Evolutionary conservation across 495 filamentous ascomycete species (phyloP).

Genomic region (Hypoxylon fuscum): DNA sequence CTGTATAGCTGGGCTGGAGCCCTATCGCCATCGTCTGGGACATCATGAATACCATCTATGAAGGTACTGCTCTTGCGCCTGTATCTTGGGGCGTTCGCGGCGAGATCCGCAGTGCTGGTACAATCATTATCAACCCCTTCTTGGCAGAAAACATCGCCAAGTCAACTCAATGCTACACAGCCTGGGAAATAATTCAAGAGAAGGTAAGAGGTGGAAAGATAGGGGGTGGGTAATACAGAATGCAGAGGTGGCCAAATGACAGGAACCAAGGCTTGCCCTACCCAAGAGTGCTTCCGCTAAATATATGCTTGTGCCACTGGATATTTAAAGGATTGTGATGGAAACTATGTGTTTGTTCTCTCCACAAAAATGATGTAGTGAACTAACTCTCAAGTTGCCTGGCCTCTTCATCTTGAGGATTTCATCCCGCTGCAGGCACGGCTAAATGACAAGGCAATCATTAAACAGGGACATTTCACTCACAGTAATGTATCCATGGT

Average conservation of each 20-base stretch:
- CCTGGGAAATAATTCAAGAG: neutral
- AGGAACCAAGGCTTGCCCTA: slow-evolving; percentile 1
- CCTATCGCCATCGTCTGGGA: slow-evolving; percentile 82
- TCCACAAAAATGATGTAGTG: slow-evolving; percentile 2
- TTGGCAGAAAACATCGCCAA: slow-evolving; percentile 16
- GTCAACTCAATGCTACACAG: slow-evolving; percentile 22
- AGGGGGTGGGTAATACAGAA: neutral
- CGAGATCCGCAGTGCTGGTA: slow-evolving; percentile 80
- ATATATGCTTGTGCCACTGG: neutral
- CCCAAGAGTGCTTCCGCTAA: neutral
- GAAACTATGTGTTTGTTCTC: neutral
- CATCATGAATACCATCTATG: slow-evolving; percentile 96
- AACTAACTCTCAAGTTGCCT: slow-evolving; percentile 4
- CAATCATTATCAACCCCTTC: slow-evolving; percentile 29
- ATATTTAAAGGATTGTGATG: neutral
- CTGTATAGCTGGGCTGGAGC: slow-evolving; percentile 98
- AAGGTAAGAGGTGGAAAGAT: neutral
- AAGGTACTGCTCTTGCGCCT: slow-evolving; percentile 93
- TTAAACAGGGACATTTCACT: slow-evolving; percentile 48
- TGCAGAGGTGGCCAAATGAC: too few species aligned
- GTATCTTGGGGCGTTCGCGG: slow-evolving; percentile 81
- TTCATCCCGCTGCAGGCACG: neutral
- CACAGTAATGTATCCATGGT: slow-evolving; percentile 85
- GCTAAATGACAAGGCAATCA: slow-evolving; percentile 26
- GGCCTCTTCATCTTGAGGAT: slow-evolving; percentile 5